phyloP scores from a whole-genome alignment of 192 early-diverging fungal genomes.

The Ambispora gerdemannii region DNA sequence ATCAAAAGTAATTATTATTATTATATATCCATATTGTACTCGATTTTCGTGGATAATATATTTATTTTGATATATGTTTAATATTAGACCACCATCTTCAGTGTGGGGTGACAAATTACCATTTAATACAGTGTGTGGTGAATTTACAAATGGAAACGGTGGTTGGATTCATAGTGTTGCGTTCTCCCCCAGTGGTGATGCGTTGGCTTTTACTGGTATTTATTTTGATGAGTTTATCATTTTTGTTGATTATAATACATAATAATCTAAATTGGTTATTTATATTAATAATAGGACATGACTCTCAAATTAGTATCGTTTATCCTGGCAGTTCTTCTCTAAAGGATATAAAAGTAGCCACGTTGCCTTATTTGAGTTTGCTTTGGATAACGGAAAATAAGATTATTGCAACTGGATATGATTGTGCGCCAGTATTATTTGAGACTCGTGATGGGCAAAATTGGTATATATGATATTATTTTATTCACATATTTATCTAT shows the following conservation, averaged over 20 bases:
- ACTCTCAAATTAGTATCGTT: conserved; percentile 78
- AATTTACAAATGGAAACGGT: conserved; percentile 67
- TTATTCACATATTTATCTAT: background rate
- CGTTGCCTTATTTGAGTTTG: conserved; percentile 75
- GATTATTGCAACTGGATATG: conserved; percentile 88
- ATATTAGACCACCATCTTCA: conserved; percentile 60
- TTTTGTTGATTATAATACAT: conserved; percentile 6
- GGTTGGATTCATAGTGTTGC: conserved; percentile 94
- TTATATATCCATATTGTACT: background rate
- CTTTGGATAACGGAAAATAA: conserved; percentile 72
- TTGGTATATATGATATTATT: conserved; percentile 42
- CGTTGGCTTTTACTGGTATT: conserved; percentile 79
- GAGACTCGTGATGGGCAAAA: conserved; percentile 51
- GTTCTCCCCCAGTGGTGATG: conserved; percentile 87
- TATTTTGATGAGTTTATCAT: conserved; percentile 8
- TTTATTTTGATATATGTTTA: background rate
- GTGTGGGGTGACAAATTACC: conserved; percentile 94
- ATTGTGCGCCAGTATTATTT: conserved; percentile 87
- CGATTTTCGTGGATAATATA: background rate
- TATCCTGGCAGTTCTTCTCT: conserved; percentile 59
- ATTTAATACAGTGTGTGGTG: conserved; percentile 88
- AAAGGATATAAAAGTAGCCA: conserved; percentile 55
- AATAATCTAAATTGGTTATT: background rate
- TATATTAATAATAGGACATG: conserved; percentile 58
- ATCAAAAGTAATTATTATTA: conserved; percentile 61